Base-by-base conservation (phyloP, 225 moss, liverwort and hornwort genomes). In the Physcomitrellopsis africana region DNA sequence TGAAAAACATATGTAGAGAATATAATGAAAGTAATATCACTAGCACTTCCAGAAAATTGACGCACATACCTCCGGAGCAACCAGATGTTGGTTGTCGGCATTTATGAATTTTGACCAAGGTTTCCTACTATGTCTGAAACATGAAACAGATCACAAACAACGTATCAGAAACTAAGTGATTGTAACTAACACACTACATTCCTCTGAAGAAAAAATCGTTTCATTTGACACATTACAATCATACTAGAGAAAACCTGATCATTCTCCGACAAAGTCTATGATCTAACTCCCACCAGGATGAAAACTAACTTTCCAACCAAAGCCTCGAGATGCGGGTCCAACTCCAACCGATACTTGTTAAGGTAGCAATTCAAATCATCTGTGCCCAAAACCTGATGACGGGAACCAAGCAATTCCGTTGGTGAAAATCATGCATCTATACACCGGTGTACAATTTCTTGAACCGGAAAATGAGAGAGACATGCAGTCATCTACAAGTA, bases 31-130 rank as follows among this genome's bases (percentile, higher is more conserved):
- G 24, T 24, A 46, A 19, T 24, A 1, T 2, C 16, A 22, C 8
- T 32, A 15, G 32, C 2, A 10, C 65, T 6, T 24, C 24, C 24
- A 24, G 24, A 24, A 24, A 24, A 24, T 24, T 24, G 1, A 24
- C 51, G n/a, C n/a, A 52, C 60, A 42, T 77, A 95, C 95, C 95
- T 95, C 95, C n/a, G 95, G 95, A 68, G 88, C 86, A 66, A 95
- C 95, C 89, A 95, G 76, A 80, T 95, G 95, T 60, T 95, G 95
- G 73, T 95, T 95, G 60, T 95, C 95, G n/a, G 93, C 88, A 72
- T 90, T 91, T 9, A 93, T 84, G 54, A 93, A 95, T 72, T 95
- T 95, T 2, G 95, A 91, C 94, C 94, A 95, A 4, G 88, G 86
- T 75, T 86, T 91, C 76, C 84, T 85, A 77, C 91, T 89, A 52